Conservation (phyloP, 768 basidiomycete species). For the Tricholoma terreum region DNA sequence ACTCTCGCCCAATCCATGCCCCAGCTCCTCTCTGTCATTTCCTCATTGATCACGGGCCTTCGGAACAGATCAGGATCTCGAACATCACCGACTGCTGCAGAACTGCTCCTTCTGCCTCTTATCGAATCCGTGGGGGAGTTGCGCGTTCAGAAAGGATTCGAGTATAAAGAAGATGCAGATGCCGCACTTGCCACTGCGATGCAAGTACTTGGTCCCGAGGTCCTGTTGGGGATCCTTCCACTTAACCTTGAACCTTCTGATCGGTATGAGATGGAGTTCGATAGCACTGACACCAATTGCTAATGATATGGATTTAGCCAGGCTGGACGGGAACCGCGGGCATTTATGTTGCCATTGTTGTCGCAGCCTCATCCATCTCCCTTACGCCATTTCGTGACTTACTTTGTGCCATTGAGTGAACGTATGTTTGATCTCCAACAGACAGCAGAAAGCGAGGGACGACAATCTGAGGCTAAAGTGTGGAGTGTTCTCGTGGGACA, state of each 20-base stretch:
- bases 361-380: constrained; percentile 77
- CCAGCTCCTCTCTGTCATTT: constrained; percentile 71
- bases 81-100: constrained; percentile 55
- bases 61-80: constrained; percentile 43
- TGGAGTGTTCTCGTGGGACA: constrained; percentile 94
- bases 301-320: constrained; percentile 38
- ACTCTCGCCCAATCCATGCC: constrained; percentile 73
- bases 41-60: constrained; percentile 64
- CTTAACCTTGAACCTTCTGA: constrained; percentile 82
- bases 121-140: constrained; percentile 72
- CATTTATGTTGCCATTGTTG: constrained; percentile 88
- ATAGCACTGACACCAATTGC: background rate
- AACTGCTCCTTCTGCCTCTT: constrained; percentile 64
- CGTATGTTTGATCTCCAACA: constrained; percentile 87
- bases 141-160: constrained; percentile 77
- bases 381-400: constrained; percentile 79
- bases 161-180: constrained; percentile 88
- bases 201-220: constrained; percentile 81
- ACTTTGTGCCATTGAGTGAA: constrained; percentile 94
- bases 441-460: constrained; percentile 68
- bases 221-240: constrained; percentile 70
- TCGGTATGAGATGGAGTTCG: constrained; percentile 46
- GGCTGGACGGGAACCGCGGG: constrained; percentile 79
- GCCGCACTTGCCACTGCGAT: constrained; percentile 75
- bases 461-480: constrained; percentile 85